Conservation (phyloP, 306 rosid species). For the Mimosa bimucronata region DNA sequence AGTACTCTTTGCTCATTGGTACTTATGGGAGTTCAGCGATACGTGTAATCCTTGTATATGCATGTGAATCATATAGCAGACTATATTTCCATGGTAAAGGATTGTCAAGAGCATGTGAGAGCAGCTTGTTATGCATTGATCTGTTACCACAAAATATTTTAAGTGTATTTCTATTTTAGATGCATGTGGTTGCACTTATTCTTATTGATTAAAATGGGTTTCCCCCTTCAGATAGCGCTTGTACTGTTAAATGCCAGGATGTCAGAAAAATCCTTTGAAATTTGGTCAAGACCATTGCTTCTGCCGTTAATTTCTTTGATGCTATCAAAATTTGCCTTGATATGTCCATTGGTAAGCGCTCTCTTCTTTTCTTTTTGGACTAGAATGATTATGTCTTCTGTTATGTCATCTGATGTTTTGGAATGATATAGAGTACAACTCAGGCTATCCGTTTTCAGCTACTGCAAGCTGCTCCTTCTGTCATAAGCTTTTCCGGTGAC, state of each 20-base stretch:
- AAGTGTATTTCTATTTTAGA: constrained; percentile 14
- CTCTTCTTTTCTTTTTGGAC: constrained; percentile 11
- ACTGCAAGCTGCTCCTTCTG: constrained; percentile 75
- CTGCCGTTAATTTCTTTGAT: constrained; percentile 82
- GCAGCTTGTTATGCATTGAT: not conserved
- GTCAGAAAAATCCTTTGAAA: constrained; percentile 70
- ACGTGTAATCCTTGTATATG: constrained; percentile 11
- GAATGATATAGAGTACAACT: constrained; percentile 62
- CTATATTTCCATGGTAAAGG: not conserved
- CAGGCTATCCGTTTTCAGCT: constrained; percentile 88
- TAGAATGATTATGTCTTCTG: constrained; percentile 25
- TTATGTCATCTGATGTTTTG: constrained; percentile 43
- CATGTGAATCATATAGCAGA: constrained; percentile 22
- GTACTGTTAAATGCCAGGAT: constrained; percentile 87
- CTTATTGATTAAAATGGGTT: constrained; percentile 17
- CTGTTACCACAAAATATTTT: constrained; percentile 10
- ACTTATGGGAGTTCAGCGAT: not conserved
- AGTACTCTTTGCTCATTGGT: not conserved
- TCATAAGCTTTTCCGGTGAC: constrained; percentile 81
- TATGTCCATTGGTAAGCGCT: constrained; percentile 78
- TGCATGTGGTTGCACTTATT: constrained; percentile 25
- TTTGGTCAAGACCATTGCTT: constrained; percentile 70
- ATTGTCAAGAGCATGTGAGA: constrained; percentile 1
- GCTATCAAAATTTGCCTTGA: constrained; percentile 91
- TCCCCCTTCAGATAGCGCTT: constrained; percentile 62